Percentiles rank a stretch among this genome's conserved stretches.
Conservation (phyloP, 805 yeast genomes). For the Yarrowia sp. region DNA sequence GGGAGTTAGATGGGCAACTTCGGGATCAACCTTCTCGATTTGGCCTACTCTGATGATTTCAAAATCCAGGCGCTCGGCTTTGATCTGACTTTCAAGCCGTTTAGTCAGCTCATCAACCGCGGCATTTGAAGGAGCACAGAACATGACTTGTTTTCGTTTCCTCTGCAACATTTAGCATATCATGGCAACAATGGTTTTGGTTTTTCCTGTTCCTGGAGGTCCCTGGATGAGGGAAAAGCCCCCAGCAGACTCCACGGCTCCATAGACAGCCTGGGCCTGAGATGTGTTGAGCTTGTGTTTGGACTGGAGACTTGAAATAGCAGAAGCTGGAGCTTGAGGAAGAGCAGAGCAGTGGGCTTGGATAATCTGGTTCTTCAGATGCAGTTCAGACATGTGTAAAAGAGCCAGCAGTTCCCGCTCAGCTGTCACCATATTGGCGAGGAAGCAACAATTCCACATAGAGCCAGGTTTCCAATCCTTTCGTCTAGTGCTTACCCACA, state of each 20-base stretch:
- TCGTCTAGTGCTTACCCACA: background rate
- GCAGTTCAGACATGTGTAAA: background rate
- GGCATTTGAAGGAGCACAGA: background rate
- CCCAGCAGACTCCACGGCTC: background rate
- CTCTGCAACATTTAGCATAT: background rate
- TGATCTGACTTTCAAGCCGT: background rate
- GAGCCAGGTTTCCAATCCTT: background rate
- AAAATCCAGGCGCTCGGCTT: background rate
- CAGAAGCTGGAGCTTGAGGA: background rate
- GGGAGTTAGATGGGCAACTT: background rate
- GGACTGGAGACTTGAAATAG: background rate
- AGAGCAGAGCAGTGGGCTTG: background rate
- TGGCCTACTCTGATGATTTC: background rate
- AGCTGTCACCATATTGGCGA: background rate
- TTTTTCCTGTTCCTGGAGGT: slow-evolving; percentile 9
- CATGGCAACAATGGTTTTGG: background rate
- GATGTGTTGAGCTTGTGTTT: background rate
- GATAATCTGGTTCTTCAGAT: background rate
- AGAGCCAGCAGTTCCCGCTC: background rate
- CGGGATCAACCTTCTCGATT: background rate
- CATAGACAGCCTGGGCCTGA: background rate
- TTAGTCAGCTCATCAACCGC: slow-evolving; percentile 5
- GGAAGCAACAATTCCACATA: background rate
- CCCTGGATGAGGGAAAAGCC: background rate
- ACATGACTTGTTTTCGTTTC: background rate